Conservation (phyloP, 108 stramenopile genomes). For the Epithemia pelagica region DNA sequence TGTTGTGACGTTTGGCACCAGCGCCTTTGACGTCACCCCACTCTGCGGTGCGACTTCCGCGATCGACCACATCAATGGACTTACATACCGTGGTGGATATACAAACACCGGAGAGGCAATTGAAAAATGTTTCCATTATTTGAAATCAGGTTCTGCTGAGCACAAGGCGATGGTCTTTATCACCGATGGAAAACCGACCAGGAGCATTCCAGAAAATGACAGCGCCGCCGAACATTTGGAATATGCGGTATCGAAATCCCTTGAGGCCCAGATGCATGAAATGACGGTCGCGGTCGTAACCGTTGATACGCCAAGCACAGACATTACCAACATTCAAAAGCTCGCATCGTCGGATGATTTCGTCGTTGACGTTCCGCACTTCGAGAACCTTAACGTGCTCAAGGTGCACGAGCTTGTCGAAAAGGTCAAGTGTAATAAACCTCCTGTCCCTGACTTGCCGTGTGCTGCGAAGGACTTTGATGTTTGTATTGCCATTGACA, state of each 20-base stretch:
- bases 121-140: neutral
- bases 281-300: neutral
- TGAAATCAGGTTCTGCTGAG: neutral
- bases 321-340: neutral
- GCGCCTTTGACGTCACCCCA: neutral
- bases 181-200: neutral
- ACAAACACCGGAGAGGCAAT: neutral
- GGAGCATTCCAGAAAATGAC: neutral
- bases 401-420: neutral
- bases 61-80: neutral
- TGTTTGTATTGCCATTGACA: neutral
- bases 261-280: neutral
- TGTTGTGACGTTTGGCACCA: neutral
- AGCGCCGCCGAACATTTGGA: neutral
- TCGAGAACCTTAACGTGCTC: neutral
- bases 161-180: neutral
- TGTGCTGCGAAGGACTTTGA: neutral
- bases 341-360: neutral
- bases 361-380: neutral
- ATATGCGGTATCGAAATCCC: neutral
- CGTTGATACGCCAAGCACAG: neutral
- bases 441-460: neutral
- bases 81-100: neutral
- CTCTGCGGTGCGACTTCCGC: neutral
- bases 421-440: neutral